Percentiles rank a stretch among this genome's conserved stretches.
These are phyloP conservation scores for Xylariaceae sp. DNA, from an alignment of 2,329 filamentous ascomycete species.

Conservation along the genomic window DNA sequence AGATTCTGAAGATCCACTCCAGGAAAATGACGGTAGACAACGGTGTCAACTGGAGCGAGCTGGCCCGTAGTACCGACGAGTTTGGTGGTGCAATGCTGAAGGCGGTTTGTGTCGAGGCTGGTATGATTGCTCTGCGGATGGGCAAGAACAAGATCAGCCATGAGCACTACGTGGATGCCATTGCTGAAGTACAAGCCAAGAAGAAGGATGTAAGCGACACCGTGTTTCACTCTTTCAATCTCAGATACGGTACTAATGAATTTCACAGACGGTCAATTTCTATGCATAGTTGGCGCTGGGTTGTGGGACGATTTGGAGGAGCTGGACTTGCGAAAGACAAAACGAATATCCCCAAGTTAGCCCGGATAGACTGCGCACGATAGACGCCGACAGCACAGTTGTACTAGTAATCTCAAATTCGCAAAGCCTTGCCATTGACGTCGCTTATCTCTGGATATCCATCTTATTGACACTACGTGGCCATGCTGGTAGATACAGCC, in stretches of 20 bases:
- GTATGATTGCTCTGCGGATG: conserved; percentile 94
- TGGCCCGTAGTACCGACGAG: conserved; percentile 95
- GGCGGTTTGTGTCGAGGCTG: conserved; percentile 96
- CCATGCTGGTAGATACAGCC: no score
- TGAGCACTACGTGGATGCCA: conserved; percentile 98
- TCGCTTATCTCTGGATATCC: no score
- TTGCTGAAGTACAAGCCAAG: conserved; percentile 90
- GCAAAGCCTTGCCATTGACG: no score
- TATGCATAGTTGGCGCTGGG: conserved; percentile 32
- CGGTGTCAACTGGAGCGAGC: conserved; percentile 89
- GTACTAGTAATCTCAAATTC: no score
- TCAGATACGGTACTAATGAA: conserved; percentile 21
- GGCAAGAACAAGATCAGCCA: conserved; percentile 96
- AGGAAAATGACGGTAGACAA: conserved; percentile 97
- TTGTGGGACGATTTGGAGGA: background rate
- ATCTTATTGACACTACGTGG: no score
- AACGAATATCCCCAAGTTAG: conserved; percentile 16
- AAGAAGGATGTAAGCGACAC: conserved; percentile 73
- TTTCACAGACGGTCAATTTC: conserved; percentile 50
- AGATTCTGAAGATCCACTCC: conserved; percentile 96
- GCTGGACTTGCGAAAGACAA: conserved; percentile 5
- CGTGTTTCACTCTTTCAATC: background rate
- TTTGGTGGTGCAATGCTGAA: conserved; percentile 98
- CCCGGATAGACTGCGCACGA: background rate
- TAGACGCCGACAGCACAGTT: no score